Conservation (phyloP, 306 rosid species). For the Ormosia semicastrata region DNA sequence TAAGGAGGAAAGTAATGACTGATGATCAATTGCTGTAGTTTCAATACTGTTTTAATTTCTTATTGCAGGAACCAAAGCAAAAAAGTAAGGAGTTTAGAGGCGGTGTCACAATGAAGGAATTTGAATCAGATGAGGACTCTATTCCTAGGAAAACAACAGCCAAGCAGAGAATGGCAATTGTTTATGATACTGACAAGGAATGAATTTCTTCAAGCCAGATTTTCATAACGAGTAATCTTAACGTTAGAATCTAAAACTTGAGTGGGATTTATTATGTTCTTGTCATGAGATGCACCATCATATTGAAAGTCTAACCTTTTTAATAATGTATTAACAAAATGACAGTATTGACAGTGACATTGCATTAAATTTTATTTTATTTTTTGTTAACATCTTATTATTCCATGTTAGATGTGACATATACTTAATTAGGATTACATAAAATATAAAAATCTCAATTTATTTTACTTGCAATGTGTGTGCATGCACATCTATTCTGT, state of each 20-base stretch:
- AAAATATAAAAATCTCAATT: no score
- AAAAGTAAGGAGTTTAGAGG: constrained; percentile 63
- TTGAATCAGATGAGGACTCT: constrained; percentile 93
- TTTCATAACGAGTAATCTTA: constrained; percentile 29
- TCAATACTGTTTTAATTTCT: constrained; percentile 24
- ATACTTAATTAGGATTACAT: no score
- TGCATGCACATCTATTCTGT: no score
- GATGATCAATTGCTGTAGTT: constrained; percentile 14
- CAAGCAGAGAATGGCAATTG: constrained; percentile 67
- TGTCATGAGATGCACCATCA: not conserved
- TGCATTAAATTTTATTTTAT: no score
- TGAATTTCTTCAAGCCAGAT: constrained; percentile 34
- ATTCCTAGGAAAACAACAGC: constrained; percentile 75
- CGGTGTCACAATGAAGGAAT: constrained; percentile 67
- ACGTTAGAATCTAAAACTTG: no score
- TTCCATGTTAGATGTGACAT: no score
- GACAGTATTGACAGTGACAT: no score
- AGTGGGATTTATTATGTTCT: no score
- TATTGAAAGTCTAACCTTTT: no score
- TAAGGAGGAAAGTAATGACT: not conserved
- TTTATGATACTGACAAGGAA: constrained; percentile 90
- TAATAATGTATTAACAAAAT: no score
- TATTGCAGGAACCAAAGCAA: constrained; percentile 67
- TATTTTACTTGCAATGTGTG: no score
- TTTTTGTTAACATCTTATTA: no score